Percentiles rank a stretch among this genome's conserved stretches.
phyloP scores from a whole-genome alignment of 352 stramenopile genomes.

The Phytophthora tubulina region DNA sequence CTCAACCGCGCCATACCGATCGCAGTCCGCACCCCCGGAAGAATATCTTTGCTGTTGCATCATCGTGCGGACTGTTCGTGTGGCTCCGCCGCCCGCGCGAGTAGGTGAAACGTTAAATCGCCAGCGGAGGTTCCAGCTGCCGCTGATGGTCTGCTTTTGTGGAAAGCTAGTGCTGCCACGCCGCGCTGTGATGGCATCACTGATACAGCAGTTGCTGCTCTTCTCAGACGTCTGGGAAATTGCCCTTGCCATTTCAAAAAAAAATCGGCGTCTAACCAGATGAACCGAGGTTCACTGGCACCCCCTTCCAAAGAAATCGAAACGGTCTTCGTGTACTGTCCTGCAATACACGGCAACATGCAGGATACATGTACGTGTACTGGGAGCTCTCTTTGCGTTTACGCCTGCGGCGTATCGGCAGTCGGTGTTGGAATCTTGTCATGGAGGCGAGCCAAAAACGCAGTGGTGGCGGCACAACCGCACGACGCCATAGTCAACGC shows the following conservation, averaged over 20 bases:
- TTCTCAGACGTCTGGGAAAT: slow-evolving; percentile 1
- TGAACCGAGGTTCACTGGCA: slow-evolving; percentile 11
- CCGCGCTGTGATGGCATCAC: background rate
- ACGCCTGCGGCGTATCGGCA: background rate
- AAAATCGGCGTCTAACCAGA: background rate
- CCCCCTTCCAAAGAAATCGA: slow-evolving; percentile 10
- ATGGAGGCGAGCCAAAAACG: background rate
- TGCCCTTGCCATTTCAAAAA: background rate
- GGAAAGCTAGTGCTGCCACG: slow-evolving; percentile 7
- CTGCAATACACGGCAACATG: too few relatives aligned
- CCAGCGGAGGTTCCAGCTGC: slow-evolving; percentile 3
- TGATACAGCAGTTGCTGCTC: background rate
- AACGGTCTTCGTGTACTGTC: background rate
- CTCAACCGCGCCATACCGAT: too few relatives aligned
- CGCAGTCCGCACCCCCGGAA: background rate
- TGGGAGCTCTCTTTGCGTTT: background rate
- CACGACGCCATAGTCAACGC: slow-evolving; percentile 34
- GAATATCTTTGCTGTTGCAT: slow-evolving; percentile 12
- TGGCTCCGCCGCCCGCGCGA: background rate
- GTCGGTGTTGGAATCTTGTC: background rate
- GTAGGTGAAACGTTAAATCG: slow-evolving; percentile 2
- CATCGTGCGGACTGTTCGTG: slow-evolving; percentile 8
- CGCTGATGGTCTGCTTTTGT: slow-evolving; percentile 26
- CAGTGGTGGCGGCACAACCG: background rate
- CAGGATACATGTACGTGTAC: background rate